Evolutionary conservation across 2,329 filamentous ascomycete genomes (phyloP).

Genomic region (Sclerotinia glacialis): DNA sequence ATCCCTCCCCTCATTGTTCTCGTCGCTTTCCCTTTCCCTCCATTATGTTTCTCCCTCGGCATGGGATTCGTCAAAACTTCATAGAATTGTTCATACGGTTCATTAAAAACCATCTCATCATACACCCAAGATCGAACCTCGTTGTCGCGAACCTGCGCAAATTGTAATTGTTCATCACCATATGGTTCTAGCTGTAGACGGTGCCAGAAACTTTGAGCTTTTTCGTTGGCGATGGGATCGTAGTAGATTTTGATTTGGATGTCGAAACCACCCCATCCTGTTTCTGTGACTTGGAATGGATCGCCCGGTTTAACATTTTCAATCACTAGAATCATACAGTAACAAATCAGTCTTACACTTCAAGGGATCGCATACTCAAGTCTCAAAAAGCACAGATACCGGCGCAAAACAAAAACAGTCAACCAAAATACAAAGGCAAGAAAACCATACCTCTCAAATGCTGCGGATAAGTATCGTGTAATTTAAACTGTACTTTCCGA

Average conservation of each 20-base stretch:
- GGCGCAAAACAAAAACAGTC: background rate
- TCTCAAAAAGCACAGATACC: fast-evolving
- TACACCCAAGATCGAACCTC: conserved; percentile 78
- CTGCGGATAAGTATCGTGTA: conserved; percentile 95
- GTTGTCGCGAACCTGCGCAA: conserved; percentile 53
- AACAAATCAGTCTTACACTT: background rate
- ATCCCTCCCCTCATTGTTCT: conserved; percentile 42
- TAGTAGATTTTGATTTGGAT: conserved; percentile 96
- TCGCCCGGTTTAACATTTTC: conserved; percentile 63
- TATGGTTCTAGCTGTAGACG: conserved; percentile 89
- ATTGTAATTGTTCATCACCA: conserved; percentile 70
- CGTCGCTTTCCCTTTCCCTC: conserved; percentile 59
- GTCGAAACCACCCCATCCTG: conserved; percentile 97
- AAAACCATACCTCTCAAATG: conserved; percentile 66
- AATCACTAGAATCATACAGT: conserved; percentile 49
- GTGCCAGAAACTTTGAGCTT: conserved; percentile 93
- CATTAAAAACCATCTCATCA: conserved; percentile 96
- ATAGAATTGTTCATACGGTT: conserved; percentile 90
- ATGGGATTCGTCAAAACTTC: conserved; percentile 73
- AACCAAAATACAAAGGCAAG: background rate
- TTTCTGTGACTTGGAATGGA: conserved; percentile 82
- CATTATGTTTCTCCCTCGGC: conserved; percentile 44
- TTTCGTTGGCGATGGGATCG: conserved; percentile 81
- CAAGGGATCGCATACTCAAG: background rate
- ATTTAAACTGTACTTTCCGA: conserved; percentile 94